Conservation (phyloP, 768 basidiomycete species). For the Auriculariales sp. region DNA sequence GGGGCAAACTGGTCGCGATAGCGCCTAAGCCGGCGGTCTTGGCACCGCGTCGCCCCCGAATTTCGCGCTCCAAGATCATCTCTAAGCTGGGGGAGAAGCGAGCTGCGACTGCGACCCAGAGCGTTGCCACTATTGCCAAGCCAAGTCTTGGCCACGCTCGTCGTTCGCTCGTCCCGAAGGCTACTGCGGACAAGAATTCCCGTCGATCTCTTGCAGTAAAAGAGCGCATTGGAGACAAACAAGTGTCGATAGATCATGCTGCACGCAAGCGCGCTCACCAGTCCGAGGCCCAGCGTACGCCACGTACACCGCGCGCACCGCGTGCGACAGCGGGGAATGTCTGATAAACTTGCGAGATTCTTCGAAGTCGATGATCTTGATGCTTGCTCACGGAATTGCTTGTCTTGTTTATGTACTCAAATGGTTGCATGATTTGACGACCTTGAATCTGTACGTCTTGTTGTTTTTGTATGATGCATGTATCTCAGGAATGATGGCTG, state of each 20-base stretch:
- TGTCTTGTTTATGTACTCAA: no score
- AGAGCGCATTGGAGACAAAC: background rate
- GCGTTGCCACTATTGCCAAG: conserved; percentile 34
- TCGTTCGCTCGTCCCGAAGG: conserved; percentile 17
- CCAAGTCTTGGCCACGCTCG: conserved; percentile 43
- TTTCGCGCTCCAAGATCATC: conserved; percentile 71
- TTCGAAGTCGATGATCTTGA: no score
- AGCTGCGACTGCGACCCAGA: no score
- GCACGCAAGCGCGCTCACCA: background rate
- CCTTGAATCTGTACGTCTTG: no score
- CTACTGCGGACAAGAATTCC: background rate
- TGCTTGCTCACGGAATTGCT: no score
- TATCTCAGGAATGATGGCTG: no score
- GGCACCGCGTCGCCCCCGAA: conserved; percentile 50
- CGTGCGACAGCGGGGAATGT: no score
- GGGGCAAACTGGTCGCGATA: conserved; percentile 34
- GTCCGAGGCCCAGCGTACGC: conserved; percentile 14
- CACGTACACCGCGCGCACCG: no score
- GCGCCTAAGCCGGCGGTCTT: conserved; percentile 2
- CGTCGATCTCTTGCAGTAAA: background rate
- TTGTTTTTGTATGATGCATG: no score
- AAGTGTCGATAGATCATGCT: background rate
- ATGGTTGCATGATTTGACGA: no score
- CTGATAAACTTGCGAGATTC: no score
- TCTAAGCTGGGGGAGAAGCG: conserved; percentile 63